Evolutionary conservation across 2,329 filamentous ascomycete genomes (phyloP).

Genomic region (Trichophyton verrucosum): DNA sequence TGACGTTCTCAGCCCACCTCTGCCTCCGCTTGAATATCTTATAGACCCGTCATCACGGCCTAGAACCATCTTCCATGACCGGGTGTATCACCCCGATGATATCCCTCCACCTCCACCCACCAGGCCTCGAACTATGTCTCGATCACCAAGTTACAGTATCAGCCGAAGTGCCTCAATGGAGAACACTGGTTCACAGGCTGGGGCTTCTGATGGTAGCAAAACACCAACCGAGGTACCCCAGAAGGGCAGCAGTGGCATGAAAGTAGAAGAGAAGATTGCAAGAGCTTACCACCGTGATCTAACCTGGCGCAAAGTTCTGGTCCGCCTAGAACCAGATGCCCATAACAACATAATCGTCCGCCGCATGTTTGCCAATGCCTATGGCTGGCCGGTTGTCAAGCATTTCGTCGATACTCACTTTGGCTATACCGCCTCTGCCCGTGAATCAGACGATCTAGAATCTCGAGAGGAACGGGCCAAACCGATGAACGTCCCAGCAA

Average conservation of each 20-base stretch:
- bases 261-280: slow-evolving; percentile 95
- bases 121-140: slow-evolving; percentile 31
- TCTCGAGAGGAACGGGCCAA: slow-evolving; percentile 57
- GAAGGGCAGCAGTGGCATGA: slow-evolving; percentile 44
- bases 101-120: slow-evolving; percentile 64
- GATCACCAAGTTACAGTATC: slow-evolving; percentile 13
- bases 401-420: slow-evolving; percentile 94
- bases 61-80: slow-evolving; percentile 90
- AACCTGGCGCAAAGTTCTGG: slow-evolving; percentile 92
- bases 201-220: slow-evolving; percentile 1
- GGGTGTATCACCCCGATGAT: slow-evolving; percentile 84
- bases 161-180: slow-evolving; percentile 7
- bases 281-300: slow-evolving; percentile 84
- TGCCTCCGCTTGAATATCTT: slow-evolving; percentile 70
- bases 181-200: background rate
- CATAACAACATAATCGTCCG: slow-evolving; percentile 98
- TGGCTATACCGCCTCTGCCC: slow-evolving; percentile 56
- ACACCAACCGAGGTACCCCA: slow-evolving; percentile 2
- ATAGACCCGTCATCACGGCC: slow-evolving; percentile 70
- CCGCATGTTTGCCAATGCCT: slow-evolving; percentile 92
- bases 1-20: slow-evolving; percentile 78
- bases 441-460: slow-evolving; percentile 56
- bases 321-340: slow-evolving; percentile 87
- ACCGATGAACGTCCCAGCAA: slow-evolving; percentile 43
- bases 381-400: slow-evolving; percentile 93